Base-by-base conservation (phyloP, 169 alveolate species). In the Plasmodium ovale region DNA sequence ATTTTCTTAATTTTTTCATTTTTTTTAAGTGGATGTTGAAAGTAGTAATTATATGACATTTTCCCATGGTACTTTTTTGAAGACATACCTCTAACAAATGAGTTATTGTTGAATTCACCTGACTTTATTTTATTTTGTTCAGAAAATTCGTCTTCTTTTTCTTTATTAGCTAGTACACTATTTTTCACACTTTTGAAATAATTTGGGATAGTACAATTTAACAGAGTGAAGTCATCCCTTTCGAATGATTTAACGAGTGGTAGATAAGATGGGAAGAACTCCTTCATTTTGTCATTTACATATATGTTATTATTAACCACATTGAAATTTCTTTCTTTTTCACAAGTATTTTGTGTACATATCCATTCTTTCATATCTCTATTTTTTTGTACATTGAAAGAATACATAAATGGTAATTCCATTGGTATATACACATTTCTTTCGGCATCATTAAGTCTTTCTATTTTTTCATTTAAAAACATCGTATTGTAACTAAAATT, bases 391-490 rank as follows among this genome's bases (percentile, higher is more conserved):
- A 82, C 37, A 9, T 82, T 67, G 19, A 67, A 65, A 12, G 90
- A 68, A 82, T 53, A 82, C 16, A 21, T 19, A 19, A 82, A n/a
- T 6, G 84, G 82, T 31, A 67, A 27, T 9, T 82, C 72, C 90
- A 82, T 82, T 0, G 84, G 90, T 9, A 82, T 82, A 27, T 37
- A 39, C 25, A 82, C 44, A 12, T 82, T 35, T 21, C 90, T 69
- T 71, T 82, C 90, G 9, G 44, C 35, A 33, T 64, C 84, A 67
- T 64, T 82, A 53, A 82, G 44, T 47, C 90, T 33, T 25, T 82
- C 84, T 23, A 82, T 44, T 70, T 68, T 64, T 21, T 82, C 90
- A 51, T 64, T 68, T 31, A 82, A 68, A 27, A 82, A 2, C 90
- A 82, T 82, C 0, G 82, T 82, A 31, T 39, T 82, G 21, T 67